Percentiles rank a stretch among this genome's conserved stretches.
phyloP scores from a whole-genome alignment of 1,284 basidiomycete species.

The Amylostereum chailletii region DNA sequence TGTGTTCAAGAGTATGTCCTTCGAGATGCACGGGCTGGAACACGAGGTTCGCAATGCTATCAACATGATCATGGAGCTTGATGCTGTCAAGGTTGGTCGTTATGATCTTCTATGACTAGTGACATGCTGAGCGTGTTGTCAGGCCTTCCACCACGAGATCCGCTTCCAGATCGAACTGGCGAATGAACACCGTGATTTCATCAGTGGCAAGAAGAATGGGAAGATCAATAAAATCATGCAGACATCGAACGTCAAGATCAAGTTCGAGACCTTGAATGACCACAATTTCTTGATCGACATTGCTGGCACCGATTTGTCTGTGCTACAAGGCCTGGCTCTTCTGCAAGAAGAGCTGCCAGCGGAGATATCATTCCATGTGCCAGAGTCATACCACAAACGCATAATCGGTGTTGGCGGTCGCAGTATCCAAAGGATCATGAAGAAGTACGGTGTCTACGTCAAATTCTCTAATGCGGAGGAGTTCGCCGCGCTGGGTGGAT shows the following conservation, averaged over 20 bases:
- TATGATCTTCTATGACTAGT: conserved; percentile 3
- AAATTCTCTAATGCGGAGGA: conserved; percentile 99
- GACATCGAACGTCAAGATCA: conserved; percentile 93
- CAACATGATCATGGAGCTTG: conserved; percentile 81
- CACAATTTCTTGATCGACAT: conserved; percentile 98
- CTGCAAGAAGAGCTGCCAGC: conserved; percentile 96
- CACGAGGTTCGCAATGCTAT: conserved; percentile 86
- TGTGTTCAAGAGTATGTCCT: conserved; percentile 96
- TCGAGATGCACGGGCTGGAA: conserved; percentile 96
- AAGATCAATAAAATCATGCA: conserved; percentile 99
- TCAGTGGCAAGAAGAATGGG: conserved; percentile 96
- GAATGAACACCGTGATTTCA: conserved; percentile 97
- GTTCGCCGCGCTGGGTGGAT: conserved; percentile 90
- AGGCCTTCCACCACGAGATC: conserved; percentile 95
- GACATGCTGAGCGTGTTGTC: conserved; percentile 1
- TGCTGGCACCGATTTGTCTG: conserved; percentile 72
- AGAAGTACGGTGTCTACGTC: conserved; percentile 98
- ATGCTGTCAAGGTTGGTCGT: conserved; percentile 74
- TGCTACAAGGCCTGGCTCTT: conserved; percentile 82
- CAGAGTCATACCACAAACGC: conserved; percentile 97
- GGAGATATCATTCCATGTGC: conserved; percentile 99
- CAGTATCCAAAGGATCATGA: conserved; percentile 99
- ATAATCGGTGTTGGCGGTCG: conserved; percentile 98
- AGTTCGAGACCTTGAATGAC: conserved; percentile 98
- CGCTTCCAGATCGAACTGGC: conserved; percentile 98